Evolutionary conservation across 1,284 basidiomycete species (phyloP), one percentile per base, ranked within the genome.

Genomic region (Lignosus rhinocerotis): DNA sequence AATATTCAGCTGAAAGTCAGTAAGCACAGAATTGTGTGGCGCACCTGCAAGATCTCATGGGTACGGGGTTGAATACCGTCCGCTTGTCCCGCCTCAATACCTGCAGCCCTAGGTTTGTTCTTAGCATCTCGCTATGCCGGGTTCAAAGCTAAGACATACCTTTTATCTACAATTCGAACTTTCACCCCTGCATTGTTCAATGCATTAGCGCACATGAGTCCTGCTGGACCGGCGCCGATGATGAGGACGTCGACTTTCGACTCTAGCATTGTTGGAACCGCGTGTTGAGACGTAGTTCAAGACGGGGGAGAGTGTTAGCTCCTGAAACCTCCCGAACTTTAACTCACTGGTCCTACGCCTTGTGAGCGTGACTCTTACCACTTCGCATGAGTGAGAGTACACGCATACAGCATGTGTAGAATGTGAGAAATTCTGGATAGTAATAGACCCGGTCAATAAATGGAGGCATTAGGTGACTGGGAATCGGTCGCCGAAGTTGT

Each of bases 51-150:
- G 6, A 92, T 85, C 71, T 93, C 91, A 49, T 92, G 83, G 0
- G 88, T 90, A 41, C 90, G 80, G 0, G 88, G 87, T 67, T 90
- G 87, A 51, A 92, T 86, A 5, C 90, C 90, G 67, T 93, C 90
- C 0, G 89, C 90, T 67, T 92, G 89, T 14, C 91, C 91, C 6
- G 84, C 83, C 38, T 78, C 69, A 12, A 90, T 80, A 65, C 80
- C 85, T 14, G 64, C 60, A 6, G 85, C 79, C 61, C 88, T 90
- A 58, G 14, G 48, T 12, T 31, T 49, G 10, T 3, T 33, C 21
- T 38, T 33, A 47, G 38, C 25, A 6, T 47, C 21, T 11, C 0
- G 6, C 7, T 19, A 19, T 3, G 11, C 9, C 16, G 21, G 17
- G 16, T n/a, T 6, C 16, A 8, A 38, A 4, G 19, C 14, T 6